These are phyloP conservation scores for Handroanthus guayacan DNA, from an alignment of 257 asterid genomes.

Conservation along the genomic window DNA sequence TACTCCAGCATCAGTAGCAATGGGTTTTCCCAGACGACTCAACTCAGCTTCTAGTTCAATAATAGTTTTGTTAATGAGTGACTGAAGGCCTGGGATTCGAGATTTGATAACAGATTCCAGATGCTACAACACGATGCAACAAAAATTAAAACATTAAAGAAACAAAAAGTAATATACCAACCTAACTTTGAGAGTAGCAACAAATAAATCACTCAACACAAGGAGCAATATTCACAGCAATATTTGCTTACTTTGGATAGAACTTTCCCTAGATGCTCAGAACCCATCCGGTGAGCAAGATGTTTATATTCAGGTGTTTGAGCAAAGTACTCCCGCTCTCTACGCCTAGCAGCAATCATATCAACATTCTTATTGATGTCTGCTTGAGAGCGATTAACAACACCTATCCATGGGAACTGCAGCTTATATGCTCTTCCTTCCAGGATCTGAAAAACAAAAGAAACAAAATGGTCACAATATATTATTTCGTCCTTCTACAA, in stretches of 20 bases:
- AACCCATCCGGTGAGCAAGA: constrained; percentile 75
- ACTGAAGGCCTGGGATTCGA: constrained; percentile 83
- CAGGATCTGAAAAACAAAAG: constrained; percentile 53
- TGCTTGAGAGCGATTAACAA: constrained; percentile 86
- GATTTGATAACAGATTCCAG: constrained; percentile 81
- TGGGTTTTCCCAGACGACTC: constrained; percentile 79
- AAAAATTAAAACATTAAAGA: constrained; percentile 13
- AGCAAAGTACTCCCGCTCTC: constrained; percentile 74
- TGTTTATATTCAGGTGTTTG: constrained; percentile 68
- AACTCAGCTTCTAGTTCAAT: constrained; percentile 75
- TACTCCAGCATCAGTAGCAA: constrained; percentile 84
- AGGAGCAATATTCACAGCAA: background rate
- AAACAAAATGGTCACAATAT: constrained; percentile 11
- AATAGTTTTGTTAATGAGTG: constrained; percentile 79
- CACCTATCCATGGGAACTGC: constrained; percentile 92
- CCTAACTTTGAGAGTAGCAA: constrained; percentile 25
- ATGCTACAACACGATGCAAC: constrained; percentile 53
- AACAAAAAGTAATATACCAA: constrained; percentile 9
- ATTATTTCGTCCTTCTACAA: constrained; percentile 19
- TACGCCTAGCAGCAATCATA: constrained; percentile 86
- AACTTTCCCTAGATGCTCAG: constrained; percentile 83
- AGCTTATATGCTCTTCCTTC: constrained; percentile 78
- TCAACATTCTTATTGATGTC: constrained; percentile 81
- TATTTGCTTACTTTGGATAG: constrained; percentile 61
- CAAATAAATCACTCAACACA: constrained; percentile 16